Evolutionary conservation across 768 basidiomycete species (phyloP), one percentile per base, ranked within the genome.

Genomic region (Imleria badia): DNA sequence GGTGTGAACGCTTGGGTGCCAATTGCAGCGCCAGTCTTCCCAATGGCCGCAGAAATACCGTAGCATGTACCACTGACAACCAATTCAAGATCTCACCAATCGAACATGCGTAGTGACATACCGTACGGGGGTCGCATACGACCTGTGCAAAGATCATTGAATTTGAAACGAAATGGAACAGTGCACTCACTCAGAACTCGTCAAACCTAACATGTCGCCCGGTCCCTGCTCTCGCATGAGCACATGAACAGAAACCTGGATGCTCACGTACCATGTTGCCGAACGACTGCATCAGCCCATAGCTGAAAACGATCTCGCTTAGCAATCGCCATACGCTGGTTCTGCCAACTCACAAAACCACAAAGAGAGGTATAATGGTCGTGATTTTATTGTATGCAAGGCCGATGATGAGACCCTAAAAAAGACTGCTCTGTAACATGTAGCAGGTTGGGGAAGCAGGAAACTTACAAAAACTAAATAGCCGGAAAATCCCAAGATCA

Each of bases 1-100:
- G 86, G 86, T 4, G 84, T 86, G 66, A 87, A 87, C 1, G 79
- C 83, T 61, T 87, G 85, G 0, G 83, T 85, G 10, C 86, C 86
- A 47, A 87, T 54, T n/a, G 84, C 87, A 19, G 87, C 89, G 6
- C 88, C 88, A 3, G 84, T 75, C 62, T 87, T 88, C 10, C 86
- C 85, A 8, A 88, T 70, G 1, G 85, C 85, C 9, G 86, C 86
- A 26, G 82, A 82, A 36, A 88, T 63, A 2, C 86, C 87, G 56
- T 87, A 89, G 66, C 82, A 85, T 11, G 87, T 85, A 4, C 86
- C 88, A 42, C 84, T 80, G 51, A 55, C 51, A 48, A 31, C 46
- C 5, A 33, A 36, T 22, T 38, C 48, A 34, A 54, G 22, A 43
- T 34, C 20, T 35, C 19, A 31, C 22, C 4, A 33, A 50, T 22